A percentile compares a stretch with the other conserved stretches of the same genome.
Conservation (phyloP, 1,139 yeast species). For the Taphrina betulina region DNA sequence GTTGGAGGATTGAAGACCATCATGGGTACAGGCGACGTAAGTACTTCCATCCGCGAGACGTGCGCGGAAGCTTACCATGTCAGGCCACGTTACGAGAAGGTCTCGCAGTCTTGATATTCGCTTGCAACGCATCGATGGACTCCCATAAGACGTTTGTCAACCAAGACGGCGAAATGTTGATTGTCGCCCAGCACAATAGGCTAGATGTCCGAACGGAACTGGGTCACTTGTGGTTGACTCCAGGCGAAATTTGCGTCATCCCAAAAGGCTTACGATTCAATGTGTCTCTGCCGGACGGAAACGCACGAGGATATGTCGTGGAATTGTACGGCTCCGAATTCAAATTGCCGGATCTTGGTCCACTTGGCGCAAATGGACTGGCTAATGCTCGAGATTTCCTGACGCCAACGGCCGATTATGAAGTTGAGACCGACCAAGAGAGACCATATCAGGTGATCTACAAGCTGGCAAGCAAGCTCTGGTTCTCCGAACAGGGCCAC, state of each 20-base stretch:
- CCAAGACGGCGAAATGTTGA: too few species aligned
- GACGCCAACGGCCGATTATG: conserved; percentile 40
- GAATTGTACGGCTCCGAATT: conserved; percentile 42
- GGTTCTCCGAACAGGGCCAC: conserved; percentile 39
- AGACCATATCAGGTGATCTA: conserved; percentile 38
- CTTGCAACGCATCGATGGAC: too few species aligned
- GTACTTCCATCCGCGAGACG: too few species aligned
- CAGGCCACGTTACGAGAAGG: too few species aligned
- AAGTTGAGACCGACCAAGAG: conserved; percentile 35
- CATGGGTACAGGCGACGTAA: too few species aligned
- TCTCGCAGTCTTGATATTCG: too few species aligned
- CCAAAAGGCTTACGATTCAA: conserved; percentile 42
- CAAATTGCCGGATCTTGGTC: conserved; percentile 44
- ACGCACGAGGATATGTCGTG: conserved; percentile 39
- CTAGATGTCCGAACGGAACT: conserved; percentile 42
- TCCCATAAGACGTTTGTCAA: too few species aligned
- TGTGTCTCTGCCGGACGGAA: conserved; percentile 35
- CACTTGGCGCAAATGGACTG: conserved; percentile 40
- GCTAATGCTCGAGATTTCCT: conserved; percentile 43
- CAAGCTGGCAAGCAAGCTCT: conserved; percentile 41
- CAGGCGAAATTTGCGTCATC: conserved; percentile 42
- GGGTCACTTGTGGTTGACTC: conserved; percentile 41
- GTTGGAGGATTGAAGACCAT: too few species aligned
- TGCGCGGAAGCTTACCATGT: too few species aligned
- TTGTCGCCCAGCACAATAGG: too few species aligned